These are phyloP conservation scores for Arthroderma sp. DNA, from an alignment of 2,329 filamentous ascomycete genomes.

Conservation along the genomic window DNA sequence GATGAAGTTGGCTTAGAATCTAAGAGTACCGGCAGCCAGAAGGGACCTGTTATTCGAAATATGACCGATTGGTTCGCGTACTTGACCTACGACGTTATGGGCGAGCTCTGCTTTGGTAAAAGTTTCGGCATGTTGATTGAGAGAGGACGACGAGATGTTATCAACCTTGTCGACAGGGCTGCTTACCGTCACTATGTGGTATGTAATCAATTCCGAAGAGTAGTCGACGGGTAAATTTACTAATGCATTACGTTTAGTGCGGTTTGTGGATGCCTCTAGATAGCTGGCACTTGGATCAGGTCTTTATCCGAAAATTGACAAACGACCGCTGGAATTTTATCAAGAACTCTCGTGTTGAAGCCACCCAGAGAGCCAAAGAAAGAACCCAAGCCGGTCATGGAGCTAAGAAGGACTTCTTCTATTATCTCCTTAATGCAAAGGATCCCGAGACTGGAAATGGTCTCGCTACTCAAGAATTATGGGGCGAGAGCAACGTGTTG, in stretches of 20 bases:
- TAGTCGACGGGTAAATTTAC: conserved; percentile 11
- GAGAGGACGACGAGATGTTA: conserved; percentile 45
- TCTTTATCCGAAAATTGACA: conserved; percentile 11
- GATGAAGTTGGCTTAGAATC: conserved; percentile 11
- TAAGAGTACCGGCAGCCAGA: conserved; percentile 5
- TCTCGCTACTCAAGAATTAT: conserved; percentile 34
- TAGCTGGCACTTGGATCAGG: conserved; percentile 10
- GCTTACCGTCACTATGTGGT: conserved; percentile 40
- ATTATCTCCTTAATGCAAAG: conserved; percentile 34
- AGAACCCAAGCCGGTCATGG: conserved; percentile 16
- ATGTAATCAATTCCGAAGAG: conserved; percentile 25
- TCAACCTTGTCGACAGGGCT: conserved; percentile 53
- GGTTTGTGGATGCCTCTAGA: conserved; percentile 12
- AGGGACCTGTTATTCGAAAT: conserved; percentile 11
- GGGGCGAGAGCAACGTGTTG: conserved; percentile 36
- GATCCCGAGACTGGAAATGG: conserved; percentile 34
- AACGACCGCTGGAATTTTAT: conserved; percentile 12
- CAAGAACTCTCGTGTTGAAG: conserved; percentile 20
- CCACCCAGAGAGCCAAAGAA: conserved; percentile 27
- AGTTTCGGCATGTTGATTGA: conserved; percentile 30
- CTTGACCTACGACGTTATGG: conserved; percentile 25
- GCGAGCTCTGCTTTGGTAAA: conserved; percentile 24
- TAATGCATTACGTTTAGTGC: conserved; percentile 9
- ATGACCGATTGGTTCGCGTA: conserved; percentile 20
- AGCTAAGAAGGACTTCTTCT: conserved; percentile 36